Evolutionary conservation across 176 grass and related monocot species (phyloP).

Genomic region (Bonia amplexicaulis): DNA sequence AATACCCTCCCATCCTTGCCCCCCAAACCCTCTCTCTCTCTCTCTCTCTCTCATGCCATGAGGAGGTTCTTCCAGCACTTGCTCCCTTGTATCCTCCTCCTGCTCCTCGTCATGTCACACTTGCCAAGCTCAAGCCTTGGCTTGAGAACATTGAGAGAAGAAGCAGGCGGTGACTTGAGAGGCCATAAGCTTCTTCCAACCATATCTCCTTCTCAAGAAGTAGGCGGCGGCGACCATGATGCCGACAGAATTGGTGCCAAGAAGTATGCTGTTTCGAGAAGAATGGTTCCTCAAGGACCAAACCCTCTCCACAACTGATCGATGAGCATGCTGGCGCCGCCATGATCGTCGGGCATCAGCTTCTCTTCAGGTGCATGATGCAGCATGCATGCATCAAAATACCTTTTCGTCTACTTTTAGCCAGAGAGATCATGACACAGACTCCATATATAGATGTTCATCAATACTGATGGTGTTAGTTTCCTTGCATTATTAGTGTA

Average conservation of each 20-base stretch:
- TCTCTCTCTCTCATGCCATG: constrained; percentile 14
- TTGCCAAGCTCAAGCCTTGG: constrained; percentile 35
- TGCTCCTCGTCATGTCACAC: constrained; percentile 29
- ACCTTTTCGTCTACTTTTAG: neutral
- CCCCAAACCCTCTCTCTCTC: neutral
- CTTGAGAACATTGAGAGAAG: constrained; percentile 35
- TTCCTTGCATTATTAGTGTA: neutral
- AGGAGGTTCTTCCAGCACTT: constrained; percentile 21
- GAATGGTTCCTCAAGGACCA: constrained; percentile 65
- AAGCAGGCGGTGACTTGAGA: neutral
- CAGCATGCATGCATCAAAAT: neutral
- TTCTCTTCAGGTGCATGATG: neutral
- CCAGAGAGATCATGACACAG: neutral
- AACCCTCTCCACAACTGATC: constrained; percentile 77
- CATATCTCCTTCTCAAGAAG: constrained; percentile 26
- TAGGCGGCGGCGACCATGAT: neutral
- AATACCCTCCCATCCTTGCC: constrained; percentile 43
- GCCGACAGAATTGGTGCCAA: neutral
- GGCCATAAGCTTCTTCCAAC: constrained; percentile 20
- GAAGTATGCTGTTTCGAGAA: constrained; percentile 44
- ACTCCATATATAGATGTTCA: neutral
- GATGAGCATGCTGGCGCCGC: neutral
- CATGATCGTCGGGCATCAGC: neutral
- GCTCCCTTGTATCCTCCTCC: constrained; percentile 31
- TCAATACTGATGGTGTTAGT: neutral